Evolutionary conservation across 1,139 yeast genomes (phyloP), one percentile per base, ranked within the genome.

Genomic region (Scheffersomyces cryptocercus): DNA sequence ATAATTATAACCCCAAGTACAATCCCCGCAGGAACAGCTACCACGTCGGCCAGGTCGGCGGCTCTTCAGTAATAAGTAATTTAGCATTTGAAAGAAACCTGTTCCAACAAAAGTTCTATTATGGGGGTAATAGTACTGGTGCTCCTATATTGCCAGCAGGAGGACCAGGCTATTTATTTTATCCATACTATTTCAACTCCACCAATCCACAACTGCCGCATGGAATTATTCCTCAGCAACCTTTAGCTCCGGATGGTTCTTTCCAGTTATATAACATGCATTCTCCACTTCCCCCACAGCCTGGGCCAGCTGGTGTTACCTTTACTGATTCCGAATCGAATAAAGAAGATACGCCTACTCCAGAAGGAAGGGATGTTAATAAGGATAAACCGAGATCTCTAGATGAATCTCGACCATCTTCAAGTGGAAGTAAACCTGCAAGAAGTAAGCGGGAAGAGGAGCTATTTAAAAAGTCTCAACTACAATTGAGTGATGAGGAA

Each of bases 31-130:
- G 32, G 14, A 46, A 38, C 34, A 40, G 31, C 16, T 48, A 39
- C 34, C 49, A 37, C 13, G 53, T 46, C 28, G 16, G 41, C 8
- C 35, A 35, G 14, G 46, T 39, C 29, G 48, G 38, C 14, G 53
- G 47, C 46, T 14, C 36, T 5, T 46, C 51, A 5, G 45, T 46
- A 32, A 37, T 53, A 26, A 52, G 49, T 24, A 51, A 52, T 32
- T 55, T 69, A 37, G 74, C 73, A 7, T 64, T 64, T 48, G 75
- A 68, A 49, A 52, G 73, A 39, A 67, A 64, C 43, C 63, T 61
- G 55, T 59, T 64, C 40, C 73, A 68, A 44, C 70, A 66, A 34
- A 62, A 64, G 44, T 56, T 62, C 41, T 68, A 68, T 44, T 68
- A 67, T 45, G 65, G 65, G 1, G 39, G 40, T 29, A 31, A 39